Evolutionary conservation across 73 alveolate genomes (phyloP).

Genomic region (Paramecium sonneborni): DNA sequence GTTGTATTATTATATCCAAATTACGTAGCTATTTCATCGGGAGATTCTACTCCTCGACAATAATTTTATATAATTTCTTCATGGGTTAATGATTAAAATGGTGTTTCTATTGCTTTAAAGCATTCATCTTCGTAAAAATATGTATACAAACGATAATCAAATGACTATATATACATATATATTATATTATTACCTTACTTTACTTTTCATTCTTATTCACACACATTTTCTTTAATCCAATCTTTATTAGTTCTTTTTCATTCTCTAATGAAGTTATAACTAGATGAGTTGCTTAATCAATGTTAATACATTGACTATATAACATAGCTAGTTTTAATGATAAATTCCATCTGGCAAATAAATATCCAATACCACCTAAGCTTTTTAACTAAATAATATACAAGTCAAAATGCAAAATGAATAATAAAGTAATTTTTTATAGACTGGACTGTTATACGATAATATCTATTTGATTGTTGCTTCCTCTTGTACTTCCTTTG

Average conservation of each 20-base stretch:
- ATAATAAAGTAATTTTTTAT: not conserved
- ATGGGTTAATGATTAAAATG: constrained; percentile 24
- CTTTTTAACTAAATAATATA: not conserved
- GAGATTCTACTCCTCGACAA: constrained; percentile 44
- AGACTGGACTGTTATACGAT: not conserved
- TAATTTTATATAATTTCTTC: constrained; percentile 39
- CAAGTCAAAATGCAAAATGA: constrained; percentile 33
- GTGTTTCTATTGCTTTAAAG: constrained; percentile 44
- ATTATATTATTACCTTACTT: not conserved
- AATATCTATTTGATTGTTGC: constrained; percentile 24
- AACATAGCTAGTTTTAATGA: constrained; percentile 14
- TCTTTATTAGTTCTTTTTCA: not conserved
- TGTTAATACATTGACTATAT: not conserved
- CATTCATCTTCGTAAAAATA: constrained; percentile 21
- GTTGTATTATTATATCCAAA: constrained; percentile 63
- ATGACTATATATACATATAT: not conserved
- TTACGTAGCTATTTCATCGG: not conserved
- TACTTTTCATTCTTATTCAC: not conserved
- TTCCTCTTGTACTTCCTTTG: constrained; percentile 57
- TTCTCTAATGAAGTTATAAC: not conserved
- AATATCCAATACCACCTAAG: constrained; percentile 48
- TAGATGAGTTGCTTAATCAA: constrained; percentile 23
- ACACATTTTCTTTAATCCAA: not conserved
- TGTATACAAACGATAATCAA: constrained; percentile 55
- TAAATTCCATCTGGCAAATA: constrained; percentile 62